phyloP scores from a whole-genome alignment of 106 monocot species.

The Xerophyta viscosa region DNA sequence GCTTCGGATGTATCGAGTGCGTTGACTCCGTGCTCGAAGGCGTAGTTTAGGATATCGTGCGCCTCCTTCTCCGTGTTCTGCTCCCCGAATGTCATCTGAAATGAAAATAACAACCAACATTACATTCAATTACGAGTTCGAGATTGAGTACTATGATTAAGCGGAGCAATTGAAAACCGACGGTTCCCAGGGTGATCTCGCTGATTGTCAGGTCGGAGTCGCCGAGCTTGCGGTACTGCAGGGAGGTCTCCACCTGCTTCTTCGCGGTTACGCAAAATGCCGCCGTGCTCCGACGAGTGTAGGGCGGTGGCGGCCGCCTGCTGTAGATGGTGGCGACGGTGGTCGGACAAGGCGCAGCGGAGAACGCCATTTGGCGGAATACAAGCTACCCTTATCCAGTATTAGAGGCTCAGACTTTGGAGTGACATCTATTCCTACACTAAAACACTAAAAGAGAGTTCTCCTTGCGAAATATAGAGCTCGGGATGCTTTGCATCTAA shows the following conservation, averaged over 20 bases:
- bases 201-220: slow-evolving; percentile 80
- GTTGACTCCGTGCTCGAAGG: slow-evolving; percentile 78
- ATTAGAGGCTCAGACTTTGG: no score
- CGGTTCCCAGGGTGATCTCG: slow-evolving; percentile 88
- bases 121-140: neutral
- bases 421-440: no score
- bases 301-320: no score
- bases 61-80: slow-evolving; percentile 95
- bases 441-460: no score
- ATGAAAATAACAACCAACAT: neutral
- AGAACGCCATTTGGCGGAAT: neutral
- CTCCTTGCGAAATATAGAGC: no score
- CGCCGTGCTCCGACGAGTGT: no score
- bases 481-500: no score
- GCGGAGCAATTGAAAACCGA: slow-evolving; percentile 5
- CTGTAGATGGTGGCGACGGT: neutral
- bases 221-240: slow-evolving; percentile 71
- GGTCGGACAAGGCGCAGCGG: neutral
- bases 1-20: slow-evolving; percentile 69
- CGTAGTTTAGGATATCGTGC: slow-evolving; percentile 64
- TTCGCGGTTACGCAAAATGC: slow-evolving; percentile 17
- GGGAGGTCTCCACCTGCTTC: slow-evolving; percentile 21
- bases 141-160: neutral
- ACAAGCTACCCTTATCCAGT: no score
- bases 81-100: slow-evolving; percentile 92